Evolutionary conservation across 139 green algal genomes (phyloP).

Genomic region (Auxenochlorella pyrenoidosa): DNA sequence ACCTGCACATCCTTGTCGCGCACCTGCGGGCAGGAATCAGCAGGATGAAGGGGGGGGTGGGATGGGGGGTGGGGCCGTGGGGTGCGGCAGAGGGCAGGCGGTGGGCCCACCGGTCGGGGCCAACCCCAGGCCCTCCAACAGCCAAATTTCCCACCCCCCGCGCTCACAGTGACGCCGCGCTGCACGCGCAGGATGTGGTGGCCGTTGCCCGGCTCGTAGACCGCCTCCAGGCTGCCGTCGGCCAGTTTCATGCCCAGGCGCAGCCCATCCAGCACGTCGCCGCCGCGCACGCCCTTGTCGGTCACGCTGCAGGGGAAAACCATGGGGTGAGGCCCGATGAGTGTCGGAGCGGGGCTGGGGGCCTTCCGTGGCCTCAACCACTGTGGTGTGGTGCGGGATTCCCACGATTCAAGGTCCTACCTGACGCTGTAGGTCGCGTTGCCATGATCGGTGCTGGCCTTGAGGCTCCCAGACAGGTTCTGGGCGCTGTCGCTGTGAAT

Average conservation of each 20-base stretch:
- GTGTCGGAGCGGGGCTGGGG: not conserved
- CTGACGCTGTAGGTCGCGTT: slow-evolving; percentile 1
- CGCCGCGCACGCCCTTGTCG: not conserved
- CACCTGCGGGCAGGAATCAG: not conserved
- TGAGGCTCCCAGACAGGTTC: not conserved
- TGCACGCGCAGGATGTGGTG: slow-evolving; percentile 17
- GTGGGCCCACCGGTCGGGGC: too few relatives aligned
- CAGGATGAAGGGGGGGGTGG: too few relatives aligned
- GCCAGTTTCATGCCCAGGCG: slow-evolving; percentile 18
- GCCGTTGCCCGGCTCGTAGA: slow-evolving; percentile 12
- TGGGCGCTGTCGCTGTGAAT: slow-evolving; percentile 14
- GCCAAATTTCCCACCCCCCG: not conserved
- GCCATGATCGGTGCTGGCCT: not conserved
- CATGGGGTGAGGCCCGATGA: not conserved
- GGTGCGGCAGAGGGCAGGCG: not conserved
- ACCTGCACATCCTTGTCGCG: slow-evolving; percentile 20
- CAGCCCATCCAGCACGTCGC: slow-evolving; percentile 10
- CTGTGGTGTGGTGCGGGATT: not conserved
- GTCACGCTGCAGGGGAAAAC: not conserved
- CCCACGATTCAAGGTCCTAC: not conserved
- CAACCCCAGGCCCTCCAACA: not conserved
- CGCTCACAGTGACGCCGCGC: not conserved
- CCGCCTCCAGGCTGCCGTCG: not conserved
- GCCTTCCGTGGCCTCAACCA: not conserved
- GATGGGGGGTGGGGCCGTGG: not conserved